Evolutionary conservation across 2,329 filamentous ascomycete species (phyloP), one percentile per base, ranked within the genome.

Genomic region (Colletotrichum truncatum): DNA sequence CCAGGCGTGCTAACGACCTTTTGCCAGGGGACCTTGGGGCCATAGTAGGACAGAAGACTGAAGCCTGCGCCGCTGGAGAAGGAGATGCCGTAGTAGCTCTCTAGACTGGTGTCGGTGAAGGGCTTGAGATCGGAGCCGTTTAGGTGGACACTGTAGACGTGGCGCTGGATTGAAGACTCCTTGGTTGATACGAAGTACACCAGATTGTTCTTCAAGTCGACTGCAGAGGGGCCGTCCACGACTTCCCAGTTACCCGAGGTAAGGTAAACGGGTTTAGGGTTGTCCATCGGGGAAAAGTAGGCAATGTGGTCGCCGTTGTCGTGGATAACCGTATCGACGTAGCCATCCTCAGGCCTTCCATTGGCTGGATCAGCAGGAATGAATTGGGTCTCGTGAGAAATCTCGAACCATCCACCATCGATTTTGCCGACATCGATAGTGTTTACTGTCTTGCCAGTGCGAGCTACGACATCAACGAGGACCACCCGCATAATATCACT

Each of bases 341-440:
- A 99, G 21, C 96, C 96, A 76, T 98, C 94, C 5, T 95, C 79
- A 2, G 87, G 83, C 21, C 94, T 89, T 12, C 92, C 93, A 67
- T 92, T 93, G 10, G 80, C 77, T 21, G 91, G 86, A 75, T 98
- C 93, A 4, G 93, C 92, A 2, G 96, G 96, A 62, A 99, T 90
- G 74, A 91, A 98, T 12, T 84, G 89, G 4, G 94, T 97, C 41
- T 91, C 88, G 72, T 97, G 91, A 1, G 93, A 93, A 41, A 97
- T 93, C 79, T 99, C 96, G 72, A 98, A 95, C 96, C 96, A 99
- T 32, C 96, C 97, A 21, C 94, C 94, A 75, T 99, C 96, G n/a
- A 98, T 84, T 62, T 91, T 85, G 69, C 89, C 87, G 51, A 98
- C 89, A 76, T 99, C 89, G 51, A 93, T 87, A 18, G 89, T 91